Evolutionary conservation across 192 early-diverging fungal species (phyloP).

Genomic region (Backusella liffmaniae): DNA sequence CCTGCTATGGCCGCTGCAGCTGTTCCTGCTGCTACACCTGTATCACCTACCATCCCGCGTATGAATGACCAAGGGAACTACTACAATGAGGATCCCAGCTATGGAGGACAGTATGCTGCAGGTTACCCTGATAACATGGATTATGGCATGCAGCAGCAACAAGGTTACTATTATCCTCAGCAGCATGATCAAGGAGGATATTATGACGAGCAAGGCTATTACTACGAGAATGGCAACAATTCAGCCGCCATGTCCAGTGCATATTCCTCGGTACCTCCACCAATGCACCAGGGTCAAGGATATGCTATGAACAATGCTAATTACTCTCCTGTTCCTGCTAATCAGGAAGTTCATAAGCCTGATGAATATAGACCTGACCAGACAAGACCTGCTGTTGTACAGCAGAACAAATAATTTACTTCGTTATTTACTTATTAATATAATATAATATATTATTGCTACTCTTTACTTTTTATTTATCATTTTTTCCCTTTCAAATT

Average conservation of each 20-base stretch:
- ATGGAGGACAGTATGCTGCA: not conserved
- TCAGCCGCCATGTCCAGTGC: not conserved
- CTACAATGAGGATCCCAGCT: constrained; percentile 1
- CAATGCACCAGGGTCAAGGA: not conserved
- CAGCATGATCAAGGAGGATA: constrained; percentile 3
- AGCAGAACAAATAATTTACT: constrained; percentile 6
- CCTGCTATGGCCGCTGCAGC: not conserved
- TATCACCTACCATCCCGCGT: not conserved
- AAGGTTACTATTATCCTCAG: constrained; percentile 22
- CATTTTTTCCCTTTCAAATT: not conserved
- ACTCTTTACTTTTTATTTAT: not conserved
- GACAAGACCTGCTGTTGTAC: not conserved
- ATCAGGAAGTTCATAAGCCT: constrained; percentile 9
- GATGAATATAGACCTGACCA: constrained; percentile 6
- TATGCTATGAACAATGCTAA: constrained; percentile 4
- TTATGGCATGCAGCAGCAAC: constrained; percentile 13
- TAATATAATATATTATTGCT: not conserved
- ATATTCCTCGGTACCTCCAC: not conserved
- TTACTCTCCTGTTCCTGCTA: constrained; percentile 1
- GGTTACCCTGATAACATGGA: constrained; percentile 10
- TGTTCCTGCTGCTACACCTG: not conserved
- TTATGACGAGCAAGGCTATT: constrained; percentile 15
- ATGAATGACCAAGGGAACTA: constrained; percentile 14
- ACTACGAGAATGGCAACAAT: constrained; percentile 3
- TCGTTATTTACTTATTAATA: constrained; percentile 4